Conservation (phyloP, 495 filamentous ascomycete species). For the Penicillium verhagenii region DNA sequence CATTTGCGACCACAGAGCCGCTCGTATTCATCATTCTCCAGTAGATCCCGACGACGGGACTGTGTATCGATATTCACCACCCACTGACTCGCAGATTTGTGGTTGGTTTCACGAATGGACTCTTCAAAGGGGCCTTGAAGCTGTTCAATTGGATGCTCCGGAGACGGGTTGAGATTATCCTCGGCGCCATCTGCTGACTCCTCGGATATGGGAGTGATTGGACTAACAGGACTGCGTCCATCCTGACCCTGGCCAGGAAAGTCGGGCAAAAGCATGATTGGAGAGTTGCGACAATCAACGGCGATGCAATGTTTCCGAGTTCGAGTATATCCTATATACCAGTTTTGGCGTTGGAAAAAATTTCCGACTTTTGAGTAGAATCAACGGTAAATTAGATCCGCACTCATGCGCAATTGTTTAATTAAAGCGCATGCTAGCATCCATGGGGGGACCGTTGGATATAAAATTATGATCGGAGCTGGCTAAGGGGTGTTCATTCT, state of each 20-base stretch:
- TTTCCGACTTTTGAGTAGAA: neutral
- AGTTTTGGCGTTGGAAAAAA: too few relatives aligned
- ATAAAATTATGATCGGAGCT: slow-evolving; percentile 11
- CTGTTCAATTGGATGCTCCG: slow-evolving; percentile 73
- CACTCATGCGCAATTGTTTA: slow-evolving; percentile 1
- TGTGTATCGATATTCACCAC: slow-evolving; percentile 62
- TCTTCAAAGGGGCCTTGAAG: slow-evolving; percentile 95
- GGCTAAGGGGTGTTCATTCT: neutral
- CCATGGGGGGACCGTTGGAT: slow-evolving; percentile 9
- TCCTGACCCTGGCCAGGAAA: slow-evolving; percentile 1
- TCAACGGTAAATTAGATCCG: slow-evolving; percentile 4
- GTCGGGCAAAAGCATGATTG: neutral
- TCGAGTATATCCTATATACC: neutral
- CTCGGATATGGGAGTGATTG: neutral
- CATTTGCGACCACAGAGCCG: slow-evolving; percentile 68
- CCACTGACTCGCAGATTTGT: slow-evolving; percentile 45
- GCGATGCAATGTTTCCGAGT: neutral
- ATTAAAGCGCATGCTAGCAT: slow-evolving; percentile 15
- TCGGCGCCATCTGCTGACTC: slow-evolving; percentile 1
- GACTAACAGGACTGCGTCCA: slow-evolving; percentile 2
- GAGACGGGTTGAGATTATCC: slow-evolving; percentile 31
- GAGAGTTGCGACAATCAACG: neutral
- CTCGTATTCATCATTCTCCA: slow-evolving; percentile 64
- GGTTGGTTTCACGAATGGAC: slow-evolving; percentile 72
- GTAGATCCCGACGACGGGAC: slow-evolving; percentile 62